Evolutionary conservation across 768 basidiomycete genomes (phyloP).

Genomic region (Sarcodon aspratus): DNA sequence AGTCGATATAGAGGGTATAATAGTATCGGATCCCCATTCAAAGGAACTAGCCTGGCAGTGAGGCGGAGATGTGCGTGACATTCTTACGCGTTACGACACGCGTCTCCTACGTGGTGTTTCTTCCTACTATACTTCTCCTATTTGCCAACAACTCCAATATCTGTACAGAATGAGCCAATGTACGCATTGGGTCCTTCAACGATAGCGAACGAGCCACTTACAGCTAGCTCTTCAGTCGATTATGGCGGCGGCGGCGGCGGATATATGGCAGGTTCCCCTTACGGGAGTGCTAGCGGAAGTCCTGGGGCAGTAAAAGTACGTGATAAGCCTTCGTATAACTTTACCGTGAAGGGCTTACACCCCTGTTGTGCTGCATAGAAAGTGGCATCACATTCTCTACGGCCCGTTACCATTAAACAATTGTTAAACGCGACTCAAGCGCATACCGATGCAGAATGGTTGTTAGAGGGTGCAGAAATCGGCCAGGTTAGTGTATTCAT

Average conservation of each 20-base stretch:
- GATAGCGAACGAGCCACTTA: conserved; percentile 9
- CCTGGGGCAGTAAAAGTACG: conserved; percentile 39
- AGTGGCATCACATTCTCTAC: conserved; percentile 33
- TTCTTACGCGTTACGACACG: background rate
- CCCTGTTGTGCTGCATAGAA: conserved; percentile 17
- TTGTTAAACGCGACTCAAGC: conserved; percentile 67
- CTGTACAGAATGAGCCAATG: conserved; percentile 29
- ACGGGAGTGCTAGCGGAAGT: conserved; percentile 41
- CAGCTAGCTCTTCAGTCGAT: conserved; percentile 30
- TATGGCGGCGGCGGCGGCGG: conserved; percentile 36
- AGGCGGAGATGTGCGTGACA: background rate
- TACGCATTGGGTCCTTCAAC: conserved; percentile 12
- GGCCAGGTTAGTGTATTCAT: conserved; percentile 46
- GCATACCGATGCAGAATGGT: conserved; percentile 84
- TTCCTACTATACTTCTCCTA: background rate
- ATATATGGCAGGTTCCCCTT: conserved; percentile 51
- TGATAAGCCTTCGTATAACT: conserved; percentile 1
- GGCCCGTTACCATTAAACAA: conserved; percentile 74
- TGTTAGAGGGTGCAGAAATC: conserved; percentile 68
- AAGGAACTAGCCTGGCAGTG: background rate
- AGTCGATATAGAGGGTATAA: background rate
- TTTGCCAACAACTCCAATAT: background rate
- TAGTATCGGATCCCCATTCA: background rate
- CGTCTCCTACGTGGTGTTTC: background rate
- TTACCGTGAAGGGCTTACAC: conserved; percentile 1